phyloP scores from a whole-genome alignment of 768 basidiomycete genomes.

The Pholiota microspora region DNA sequence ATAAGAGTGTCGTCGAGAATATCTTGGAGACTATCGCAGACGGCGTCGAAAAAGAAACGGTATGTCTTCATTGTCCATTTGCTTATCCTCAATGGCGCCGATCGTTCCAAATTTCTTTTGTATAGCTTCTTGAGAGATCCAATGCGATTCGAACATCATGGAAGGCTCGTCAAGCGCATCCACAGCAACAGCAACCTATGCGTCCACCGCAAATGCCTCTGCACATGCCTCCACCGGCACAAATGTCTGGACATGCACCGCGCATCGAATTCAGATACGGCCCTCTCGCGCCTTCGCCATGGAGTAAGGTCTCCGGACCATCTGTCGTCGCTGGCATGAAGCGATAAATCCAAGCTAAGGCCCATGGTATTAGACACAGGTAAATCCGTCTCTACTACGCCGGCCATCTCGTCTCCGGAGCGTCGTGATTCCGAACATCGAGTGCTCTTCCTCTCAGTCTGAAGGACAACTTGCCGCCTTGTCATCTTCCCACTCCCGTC shows the following conservation, averaged over 20 bases:
- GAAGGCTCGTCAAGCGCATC: conserved; percentile 60
- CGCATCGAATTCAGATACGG: conserved; percentile 55
- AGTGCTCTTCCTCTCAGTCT: background rate
- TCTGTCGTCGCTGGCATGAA: conserved; percentile 60
- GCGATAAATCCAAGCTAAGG: conserved; percentile 37
- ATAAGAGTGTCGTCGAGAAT: conserved; percentile 76
- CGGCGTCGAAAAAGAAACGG: conserved; percentile 87
- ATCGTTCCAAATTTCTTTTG: no score
- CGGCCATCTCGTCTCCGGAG: background rate
- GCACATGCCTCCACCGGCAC: conserved; percentile 22
- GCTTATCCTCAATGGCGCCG: background rate
- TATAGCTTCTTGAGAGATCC: conserved; percentile 66
- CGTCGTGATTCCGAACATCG: background rate
- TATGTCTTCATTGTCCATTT: conserved; percentile 37
- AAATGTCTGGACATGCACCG: conserved; percentile 23
- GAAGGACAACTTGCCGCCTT: conserved; percentile 1
- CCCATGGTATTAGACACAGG: background rate
- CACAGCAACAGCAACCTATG: conserved; percentile 25
- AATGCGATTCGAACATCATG: conserved; percentile 66
- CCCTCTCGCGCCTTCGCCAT: conserved; percentile 57
- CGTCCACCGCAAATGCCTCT: conserved; percentile 23
- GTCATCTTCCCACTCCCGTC: conserved; percentile 2
- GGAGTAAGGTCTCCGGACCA: conserved; percentile 78
- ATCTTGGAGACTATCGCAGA: conserved; percentile 91
- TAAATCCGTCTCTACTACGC: background rate